phyloP scores from a whole-genome alignment of 2,329 filamentous ascomycete species.

The Xylaria sp. region DNA sequence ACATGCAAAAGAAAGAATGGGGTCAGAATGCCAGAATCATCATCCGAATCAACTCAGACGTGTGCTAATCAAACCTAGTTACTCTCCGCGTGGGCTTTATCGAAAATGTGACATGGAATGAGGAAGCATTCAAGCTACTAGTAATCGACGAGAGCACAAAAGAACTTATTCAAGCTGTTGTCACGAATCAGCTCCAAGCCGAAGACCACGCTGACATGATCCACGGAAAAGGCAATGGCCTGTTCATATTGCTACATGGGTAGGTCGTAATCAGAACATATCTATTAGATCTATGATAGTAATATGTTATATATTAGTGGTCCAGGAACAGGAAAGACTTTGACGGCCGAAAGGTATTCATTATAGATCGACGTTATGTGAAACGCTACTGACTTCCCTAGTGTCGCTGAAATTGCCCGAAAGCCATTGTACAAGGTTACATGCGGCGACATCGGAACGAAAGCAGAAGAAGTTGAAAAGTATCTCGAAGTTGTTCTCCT shows the following conservation, averaged over 20 bases:
- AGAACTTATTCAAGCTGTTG: slow-evolving; percentile 25
- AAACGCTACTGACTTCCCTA: slow-evolving; percentile 1
- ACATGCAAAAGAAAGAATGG: slow-evolving; percentile 32
- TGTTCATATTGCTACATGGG: slow-evolving; percentile 25
- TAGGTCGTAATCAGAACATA: neutral
- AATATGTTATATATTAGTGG: slow-evolving; percentile 13
- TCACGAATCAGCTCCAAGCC: slow-evolving; percentile 22
- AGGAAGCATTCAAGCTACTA: slow-evolving; percentile 22
- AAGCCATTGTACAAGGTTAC: slow-evolving; percentile 43
- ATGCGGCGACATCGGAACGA: slow-evolving; percentile 44
- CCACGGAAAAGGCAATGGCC: slow-evolving; percentile 20
- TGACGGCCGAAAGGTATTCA: slow-evolving; percentile 26
- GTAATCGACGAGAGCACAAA: slow-evolving; percentile 21
- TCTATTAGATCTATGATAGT: neutral
- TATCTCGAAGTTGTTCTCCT: slow-evolving; percentile 41
- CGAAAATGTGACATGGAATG: slow-evolving; percentile 23
- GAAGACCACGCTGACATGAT: slow-evolving; percentile 22
- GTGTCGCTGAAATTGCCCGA: slow-evolving; percentile 39
- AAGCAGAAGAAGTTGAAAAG: slow-evolving; percentile 39
- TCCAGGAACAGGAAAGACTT: slow-evolving; percentile 24
- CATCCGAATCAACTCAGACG: neutral
- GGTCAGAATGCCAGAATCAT: slow-evolving; percentile 9
- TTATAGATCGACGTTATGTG: neutral
- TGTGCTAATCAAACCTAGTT: slow-evolving; percentile 13
- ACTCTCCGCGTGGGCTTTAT: slow-evolving; percentile 23